Percentiles rank a stretch among this genome's conserved stretches.
These are phyloP conservation scores for Emergomyces africanus DNA, from an alignment of 2,329 filamentous ascomycete species.

Conservation along the genomic window DNA sequence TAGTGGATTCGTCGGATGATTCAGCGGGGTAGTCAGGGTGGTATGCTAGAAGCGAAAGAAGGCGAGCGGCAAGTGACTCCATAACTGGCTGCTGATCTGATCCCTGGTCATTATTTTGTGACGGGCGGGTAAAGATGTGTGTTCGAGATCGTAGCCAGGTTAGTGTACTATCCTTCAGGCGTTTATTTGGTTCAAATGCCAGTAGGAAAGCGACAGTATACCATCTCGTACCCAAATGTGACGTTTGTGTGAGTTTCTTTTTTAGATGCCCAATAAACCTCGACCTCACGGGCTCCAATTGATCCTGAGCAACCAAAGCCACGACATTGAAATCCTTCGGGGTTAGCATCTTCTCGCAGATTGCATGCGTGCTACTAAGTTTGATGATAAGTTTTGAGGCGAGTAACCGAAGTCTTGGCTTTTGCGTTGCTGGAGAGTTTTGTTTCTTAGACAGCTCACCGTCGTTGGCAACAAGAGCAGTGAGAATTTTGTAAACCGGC, in stretches of 20 bases:
- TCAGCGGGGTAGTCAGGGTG: conserved; percentile 66
- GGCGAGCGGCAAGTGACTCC: conserved; percentile 67
- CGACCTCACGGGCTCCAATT: conserved; percentile 57
- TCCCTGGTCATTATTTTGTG: conserved; percentile 24
- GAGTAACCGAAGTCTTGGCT: conserved; percentile 64
- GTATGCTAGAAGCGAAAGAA: conserved; percentile 80
- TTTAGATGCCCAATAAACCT: conserved; percentile 76
- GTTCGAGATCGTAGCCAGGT: conserved; percentile 84
- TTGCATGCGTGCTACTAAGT: conserved; percentile 60
- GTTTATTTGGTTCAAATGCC: conserved; percentile 72
- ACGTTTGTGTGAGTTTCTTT: conserved; percentile 43
- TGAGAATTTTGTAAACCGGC: conserved; percentile 66
- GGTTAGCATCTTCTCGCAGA: conserved; percentile 60
- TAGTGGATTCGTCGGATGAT: conserved; percentile 27
- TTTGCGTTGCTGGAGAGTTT: conserved; percentile 65
- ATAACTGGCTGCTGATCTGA: conserved; percentile 49
- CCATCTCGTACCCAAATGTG: conserved; percentile 71
- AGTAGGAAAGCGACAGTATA: conserved; percentile 83
- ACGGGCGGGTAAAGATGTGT: conserved; percentile 45
- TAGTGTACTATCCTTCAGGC: conserved; percentile 60
- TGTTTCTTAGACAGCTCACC: conserved; percentile 69
- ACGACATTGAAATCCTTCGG: conserved; percentile 68
- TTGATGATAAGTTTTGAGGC: conserved; percentile 76
- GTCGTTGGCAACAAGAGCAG: conserved; percentile 57
- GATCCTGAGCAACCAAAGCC: conserved; percentile 69